Evolutionary conservation across 495 filamentous ascomycete species (phyloP).

Genomic region (Aspergillus steynii): DNA sequence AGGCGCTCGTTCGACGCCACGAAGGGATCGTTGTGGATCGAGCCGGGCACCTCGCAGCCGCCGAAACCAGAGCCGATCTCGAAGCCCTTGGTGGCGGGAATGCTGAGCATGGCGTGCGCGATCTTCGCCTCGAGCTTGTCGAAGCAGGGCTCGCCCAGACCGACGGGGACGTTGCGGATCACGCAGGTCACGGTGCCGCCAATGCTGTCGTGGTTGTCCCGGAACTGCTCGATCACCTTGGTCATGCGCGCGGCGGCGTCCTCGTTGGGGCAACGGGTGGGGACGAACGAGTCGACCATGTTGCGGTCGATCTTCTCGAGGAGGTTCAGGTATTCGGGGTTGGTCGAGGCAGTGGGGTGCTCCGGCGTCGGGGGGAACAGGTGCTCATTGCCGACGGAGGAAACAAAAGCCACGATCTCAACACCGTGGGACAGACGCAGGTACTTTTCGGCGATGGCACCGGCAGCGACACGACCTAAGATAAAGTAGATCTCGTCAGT

Average conservation of each 20-base stretch:
- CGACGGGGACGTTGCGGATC: conserved; percentile 83
- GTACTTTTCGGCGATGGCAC: conserved; percentile 94
- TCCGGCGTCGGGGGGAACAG: conserved; percentile 79
- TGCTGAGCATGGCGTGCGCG: conserved; percentile 94
- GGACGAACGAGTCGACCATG: conserved; percentile 79
- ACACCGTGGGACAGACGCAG: conserved; percentile 75
- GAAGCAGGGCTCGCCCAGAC: conserved; percentile 92
- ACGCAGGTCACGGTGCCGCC: conserved; percentile 96
- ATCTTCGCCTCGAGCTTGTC: conserved; percentile 95
- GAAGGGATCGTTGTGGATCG: conserved; percentile 92
- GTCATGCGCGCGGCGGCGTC: conserved; percentile 70
- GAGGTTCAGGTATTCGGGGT: conserved; percentile 79
- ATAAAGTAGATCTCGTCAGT: conserved; percentile 7
- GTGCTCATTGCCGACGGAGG: conserved; percentile 79
- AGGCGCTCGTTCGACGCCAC: conserved; percentile 60
- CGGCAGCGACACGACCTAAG: conserved; percentile 82
- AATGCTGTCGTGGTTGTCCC: conserved; percentile 82
- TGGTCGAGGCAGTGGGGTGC: conserved; percentile 72
- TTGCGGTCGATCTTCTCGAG: conserved; percentile 72
- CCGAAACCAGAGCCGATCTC: conserved; percentile 94
- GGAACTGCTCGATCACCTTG: conserved; percentile 74
- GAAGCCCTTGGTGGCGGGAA: conserved; percentile 96
- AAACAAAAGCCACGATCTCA: conserved; percentile 89
- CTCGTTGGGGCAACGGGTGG: conserved; percentile 81
- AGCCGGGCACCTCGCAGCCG: conserved; percentile 84